Conservation (phyloP, 768 basidiomycete species). For the Mycena vulgaris region DNA sequence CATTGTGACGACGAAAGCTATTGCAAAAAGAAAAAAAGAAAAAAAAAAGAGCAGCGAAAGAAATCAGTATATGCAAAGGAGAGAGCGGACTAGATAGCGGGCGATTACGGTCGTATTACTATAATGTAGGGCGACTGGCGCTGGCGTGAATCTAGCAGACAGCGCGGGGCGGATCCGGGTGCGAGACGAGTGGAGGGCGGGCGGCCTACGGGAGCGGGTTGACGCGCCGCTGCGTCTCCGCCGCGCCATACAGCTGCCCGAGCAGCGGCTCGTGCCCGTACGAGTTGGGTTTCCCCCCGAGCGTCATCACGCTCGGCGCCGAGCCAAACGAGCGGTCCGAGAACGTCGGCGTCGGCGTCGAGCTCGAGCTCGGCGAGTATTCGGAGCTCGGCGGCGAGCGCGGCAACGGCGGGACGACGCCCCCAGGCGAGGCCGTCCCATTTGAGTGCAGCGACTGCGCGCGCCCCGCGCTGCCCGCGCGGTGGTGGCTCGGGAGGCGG, state of each 20-base stretch:
- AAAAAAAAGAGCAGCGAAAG: constrained; percentile 8
- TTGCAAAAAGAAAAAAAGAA: constrained; percentile 8
- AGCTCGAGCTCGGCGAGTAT: constrained; percentile 2
- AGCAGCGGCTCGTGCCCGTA: constrained; percentile 21
- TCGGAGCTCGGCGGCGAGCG: constrained; percentile 1
- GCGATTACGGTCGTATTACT: constrained; percentile 28
- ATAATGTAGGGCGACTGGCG: not conserved
- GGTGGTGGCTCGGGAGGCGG: constrained; percentile 1
- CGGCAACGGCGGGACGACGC: constrained; percentile 18
- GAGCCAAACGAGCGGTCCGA: constrained; percentile 8
- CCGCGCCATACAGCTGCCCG: constrained; percentile 23
- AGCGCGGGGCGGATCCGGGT: not conserved
- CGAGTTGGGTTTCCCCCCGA: not conserved
- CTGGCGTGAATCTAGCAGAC: constrained; percentile 8
- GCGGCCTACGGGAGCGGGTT: constrained; percentile 23
- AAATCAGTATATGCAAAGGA: not conserved
- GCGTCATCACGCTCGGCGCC: not conserved
- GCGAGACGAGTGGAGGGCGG: too few species aligned
- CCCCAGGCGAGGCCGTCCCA: not conserved
- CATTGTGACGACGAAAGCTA: constrained; percentile 16
- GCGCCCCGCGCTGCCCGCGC: not conserved
- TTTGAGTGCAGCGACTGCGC: constrained; percentile 10
- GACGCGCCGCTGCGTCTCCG: constrained; percentile 29
- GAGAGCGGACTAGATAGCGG: not conserved
- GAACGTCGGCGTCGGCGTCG: not conserved